Percentiles rank a stretch among this genome's conserved stretches.
phyloP scores from a whole-genome alignment of 352 stramenopile genomes.

The Globisporangium yorkense region DNA sequence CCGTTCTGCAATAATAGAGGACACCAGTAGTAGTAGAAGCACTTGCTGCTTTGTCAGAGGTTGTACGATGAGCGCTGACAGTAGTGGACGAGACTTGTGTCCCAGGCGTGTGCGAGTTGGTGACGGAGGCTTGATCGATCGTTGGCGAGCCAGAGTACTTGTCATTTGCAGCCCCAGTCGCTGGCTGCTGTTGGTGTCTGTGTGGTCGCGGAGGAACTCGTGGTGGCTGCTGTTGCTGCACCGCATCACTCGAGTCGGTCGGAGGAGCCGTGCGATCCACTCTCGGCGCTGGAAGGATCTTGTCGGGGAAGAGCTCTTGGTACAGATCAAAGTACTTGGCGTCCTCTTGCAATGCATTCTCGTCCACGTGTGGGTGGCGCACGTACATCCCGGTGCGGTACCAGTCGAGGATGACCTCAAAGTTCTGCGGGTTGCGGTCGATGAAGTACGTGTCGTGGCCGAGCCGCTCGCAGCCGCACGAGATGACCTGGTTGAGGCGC shows the following conservation, averaged over 20 bases:
- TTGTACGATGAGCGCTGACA: background rate
- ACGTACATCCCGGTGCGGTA: conserved; percentile 53
- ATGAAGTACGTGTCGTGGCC: conserved; percentile 52
- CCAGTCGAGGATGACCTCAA: conserved; percentile 72
- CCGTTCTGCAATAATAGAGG: conserved; percentile 35
- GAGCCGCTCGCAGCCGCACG: conserved; percentile 46
- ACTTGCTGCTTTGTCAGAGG: background rate
- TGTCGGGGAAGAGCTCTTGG: conserved; percentile 42
- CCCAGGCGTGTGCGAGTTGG: background rate
- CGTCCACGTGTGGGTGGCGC: conserved; percentile 33
- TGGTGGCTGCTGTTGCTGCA: background rate
- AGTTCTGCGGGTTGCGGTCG: conserved; percentile 65
- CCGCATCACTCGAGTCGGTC: background rate
- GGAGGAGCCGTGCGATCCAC: background rate
- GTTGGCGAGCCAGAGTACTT: background rate
- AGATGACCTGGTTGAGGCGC: conserved; percentile 52
- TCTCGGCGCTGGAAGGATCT: conserved; percentile 1
- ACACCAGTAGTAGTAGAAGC: background rate
- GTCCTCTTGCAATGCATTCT: conserved; percentile 45
- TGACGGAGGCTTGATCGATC: background rate
- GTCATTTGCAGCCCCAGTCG: background rate
- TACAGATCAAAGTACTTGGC: conserved; percentile 65
- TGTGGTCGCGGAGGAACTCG: conserved; percentile 12
- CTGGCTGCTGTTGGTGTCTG: background rate
- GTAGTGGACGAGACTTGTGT: background rate